These are phyloP conservation scores for Carex parvula DNA, from an alignment of 176 grass and related monocot genomes.

Conservation along the genomic window DNA sequence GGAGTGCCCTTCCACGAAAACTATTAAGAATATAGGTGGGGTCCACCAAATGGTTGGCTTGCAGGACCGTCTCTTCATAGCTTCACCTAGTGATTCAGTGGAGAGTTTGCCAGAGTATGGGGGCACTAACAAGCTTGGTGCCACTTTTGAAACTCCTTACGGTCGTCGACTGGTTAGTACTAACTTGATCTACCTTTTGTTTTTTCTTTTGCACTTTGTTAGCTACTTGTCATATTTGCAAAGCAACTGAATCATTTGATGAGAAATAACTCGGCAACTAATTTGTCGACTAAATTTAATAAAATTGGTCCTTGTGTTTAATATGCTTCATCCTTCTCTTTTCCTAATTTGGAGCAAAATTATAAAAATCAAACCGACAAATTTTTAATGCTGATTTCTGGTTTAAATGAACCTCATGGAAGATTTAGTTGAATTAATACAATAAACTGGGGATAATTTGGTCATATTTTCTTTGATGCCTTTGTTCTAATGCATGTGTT, in stretches of 20 bases:
- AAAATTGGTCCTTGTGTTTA: not conserved
- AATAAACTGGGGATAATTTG: not conserved
- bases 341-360: not conserved
- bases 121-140: slow-evolving; percentile 63
- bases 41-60: slow-evolving; percentile 69
- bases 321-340: not conserved
- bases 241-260: not conserved
- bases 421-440: not conserved
- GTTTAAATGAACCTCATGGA: not conserved
- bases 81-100: slow-evolving; percentile 68
- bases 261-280: not conserved
- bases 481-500: not conserved
- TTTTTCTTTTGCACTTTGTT: not conserved
- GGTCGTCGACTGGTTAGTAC: slow-evolving; percentile 63
- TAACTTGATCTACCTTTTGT: not conserved
- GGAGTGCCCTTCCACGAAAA: slow-evolving; percentile 53
- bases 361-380: not conserved
- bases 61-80: slow-evolving; percentile 64
- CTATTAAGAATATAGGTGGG: slow-evolving; percentile 64
- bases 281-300: not conserved
- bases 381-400: not conserved
- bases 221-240: not conserved
- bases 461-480: not conserved
- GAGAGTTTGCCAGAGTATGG: slow-evolving; percentile 72
- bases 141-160: slow-evolving; percentile 78